Percentiles rank a stretch among this genome's conserved stretches.
phyloP scores from a whole-genome alignment of 371 early-diverging fungal genomes.

The Sporodiniella umbellata region DNA sequence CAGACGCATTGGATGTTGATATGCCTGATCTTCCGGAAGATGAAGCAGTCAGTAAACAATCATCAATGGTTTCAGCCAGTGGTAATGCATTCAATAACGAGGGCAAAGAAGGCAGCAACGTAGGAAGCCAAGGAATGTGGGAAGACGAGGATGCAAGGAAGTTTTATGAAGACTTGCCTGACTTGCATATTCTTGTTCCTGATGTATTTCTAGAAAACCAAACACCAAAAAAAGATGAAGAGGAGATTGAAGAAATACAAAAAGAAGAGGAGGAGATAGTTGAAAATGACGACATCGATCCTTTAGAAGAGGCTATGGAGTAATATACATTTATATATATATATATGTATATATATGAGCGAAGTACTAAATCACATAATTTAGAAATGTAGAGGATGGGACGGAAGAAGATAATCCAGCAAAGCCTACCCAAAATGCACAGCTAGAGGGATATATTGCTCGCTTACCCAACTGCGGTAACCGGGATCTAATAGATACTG shows the following conservation, averaged over 20 bases:
- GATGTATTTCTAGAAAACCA: slow-evolving; percentile 67
- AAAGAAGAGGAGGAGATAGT: slow-evolving; percentile 33
- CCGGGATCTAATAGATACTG: slow-evolving; percentile 82
- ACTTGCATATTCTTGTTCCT: slow-evolving; percentile 76
- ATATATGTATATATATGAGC: too few species aligned
- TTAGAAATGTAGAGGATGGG: slow-evolving; percentile 1
- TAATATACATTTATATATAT: slow-evolving; percentile 8
- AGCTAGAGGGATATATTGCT: slow-evolving; percentile 68
- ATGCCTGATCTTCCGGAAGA: slow-evolving; percentile 77
- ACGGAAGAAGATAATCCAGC: slow-evolving; percentile 32
- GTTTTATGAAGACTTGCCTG: slow-evolving; percentile 82
- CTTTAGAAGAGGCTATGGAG: slow-evolving; percentile 35
- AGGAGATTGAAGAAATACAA: slow-evolving; percentile 12
- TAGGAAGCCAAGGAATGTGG: slow-evolving; percentile 63
- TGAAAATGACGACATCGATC: slow-evolving; percentile 17
- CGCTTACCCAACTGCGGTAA: slow-evolving; percentile 79
- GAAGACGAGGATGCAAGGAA: slow-evolving; percentile 84
- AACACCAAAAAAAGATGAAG: slow-evolving; percentile 31
- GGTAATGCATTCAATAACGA: slow-evolving; percentile 32
- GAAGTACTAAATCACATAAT: too few species aligned
- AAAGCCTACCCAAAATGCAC: slow-evolving; percentile 46
- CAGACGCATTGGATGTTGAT: slow-evolving; percentile 62
- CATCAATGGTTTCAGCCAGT: slow-evolving; percentile 43
- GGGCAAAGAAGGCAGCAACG: slow-evolving; percentile 35
- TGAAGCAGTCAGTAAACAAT: slow-evolving; percentile 48